Percentiles rank a stretch among this genome's conserved stretches.
These are phyloP conservation scores for Galerina sulciceps DNA, from an alignment of 768 basidiomycete species.

Conservation along the genomic window DNA sequence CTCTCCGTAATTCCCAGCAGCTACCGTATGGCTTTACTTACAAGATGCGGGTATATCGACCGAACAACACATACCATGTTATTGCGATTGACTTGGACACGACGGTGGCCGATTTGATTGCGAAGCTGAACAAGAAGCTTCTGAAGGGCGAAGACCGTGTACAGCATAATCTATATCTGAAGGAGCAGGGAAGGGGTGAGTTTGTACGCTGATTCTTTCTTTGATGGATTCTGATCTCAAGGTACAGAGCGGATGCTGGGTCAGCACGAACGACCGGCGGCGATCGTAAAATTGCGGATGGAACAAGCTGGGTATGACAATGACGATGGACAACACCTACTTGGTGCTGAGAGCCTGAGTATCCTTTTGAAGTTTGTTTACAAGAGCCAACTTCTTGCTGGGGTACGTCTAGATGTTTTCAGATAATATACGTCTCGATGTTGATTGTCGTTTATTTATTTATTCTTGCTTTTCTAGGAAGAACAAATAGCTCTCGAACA, in stretches of 20 bases:
- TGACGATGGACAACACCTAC: conserved; percentile 75
- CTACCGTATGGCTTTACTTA: conserved; percentile 31
- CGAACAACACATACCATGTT: conserved; percentile 73
- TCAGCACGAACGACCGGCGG: conserved; percentile 80
- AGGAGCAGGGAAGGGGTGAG: conserved; percentile 77
- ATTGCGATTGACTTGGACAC: conserved; percentile 64
- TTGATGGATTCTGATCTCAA: no score
- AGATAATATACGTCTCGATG: neutral
- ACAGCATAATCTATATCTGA: conserved; percentile 72
- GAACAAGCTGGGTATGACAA: conserved; percentile 90
- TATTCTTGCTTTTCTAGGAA: conserved; percentile 51
- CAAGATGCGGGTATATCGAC: conserved; percentile 77
- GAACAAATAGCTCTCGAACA: conserved; percentile 73
- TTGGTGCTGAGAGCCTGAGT: conserved; percentile 78
- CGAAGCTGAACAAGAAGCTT: conserved; percentile 63
- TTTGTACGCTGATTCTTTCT: neutral
- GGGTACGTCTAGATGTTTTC: conserved; percentile 45
- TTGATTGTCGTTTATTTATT: neutral
- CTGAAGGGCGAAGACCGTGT: conserved; percentile 53
- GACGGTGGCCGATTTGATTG: conserved; percentile 71
- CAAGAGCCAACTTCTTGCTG: conserved; percentile 73
- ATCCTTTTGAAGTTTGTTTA: conserved; percentile 92
- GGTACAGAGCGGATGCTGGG: conserved; percentile 79
- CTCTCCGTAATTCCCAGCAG: conserved; percentile 8
- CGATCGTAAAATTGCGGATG: conserved; percentile 81